A percentile compares a stretch with the other conserved stretches of the same genome.
Conservation (phyloP, 805 yeast species). For the Yarrowia phangngaensis region DNA sequence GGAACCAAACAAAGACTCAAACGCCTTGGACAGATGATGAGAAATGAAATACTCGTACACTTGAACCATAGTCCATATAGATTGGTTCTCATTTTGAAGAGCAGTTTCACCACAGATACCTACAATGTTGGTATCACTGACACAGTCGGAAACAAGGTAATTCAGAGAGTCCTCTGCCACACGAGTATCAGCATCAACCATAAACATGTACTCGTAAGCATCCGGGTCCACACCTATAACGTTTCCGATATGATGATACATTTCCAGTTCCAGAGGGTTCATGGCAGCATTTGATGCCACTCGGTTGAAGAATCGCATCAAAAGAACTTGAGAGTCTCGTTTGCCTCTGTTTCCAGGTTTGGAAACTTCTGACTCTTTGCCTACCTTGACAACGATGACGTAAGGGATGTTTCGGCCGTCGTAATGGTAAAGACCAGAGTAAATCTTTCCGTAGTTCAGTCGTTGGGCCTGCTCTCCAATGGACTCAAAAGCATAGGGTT, state of each 20-base stretch:
- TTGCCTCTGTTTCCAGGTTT: slow-evolving; percentile 62
- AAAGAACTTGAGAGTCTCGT: slow-evolving; percentile 57
- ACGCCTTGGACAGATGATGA: slow-evolving; percentile 62
- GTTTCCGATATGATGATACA: slow-evolving; percentile 53
- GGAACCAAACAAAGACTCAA: slow-evolving; percentile 58
- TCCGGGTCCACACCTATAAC: slow-evolving; percentile 58
- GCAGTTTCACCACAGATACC: slow-evolving; percentile 63
- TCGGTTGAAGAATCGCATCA: slow-evolving; percentile 57
- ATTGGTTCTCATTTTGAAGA: slow-evolving; percentile 49
- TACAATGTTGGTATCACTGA: slow-evolving; percentile 52
- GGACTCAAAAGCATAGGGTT: slow-evolving; percentile 52
- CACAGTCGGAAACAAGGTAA: slow-evolving; percentile 55
- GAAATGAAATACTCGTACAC: slow-evolving; percentile 63
- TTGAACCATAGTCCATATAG: slow-evolving; percentile 58
- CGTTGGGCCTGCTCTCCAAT: slow-evolving; percentile 60
- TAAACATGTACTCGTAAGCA: slow-evolving; percentile 51
- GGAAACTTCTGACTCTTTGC: slow-evolving; percentile 55
- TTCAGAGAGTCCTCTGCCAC: slow-evolving; percentile 52
- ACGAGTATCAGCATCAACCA: slow-evolving; percentile 61
- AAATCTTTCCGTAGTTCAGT: slow-evolving; percentile 60
- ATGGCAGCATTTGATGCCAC: slow-evolving; percentile 58
- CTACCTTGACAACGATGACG: slow-evolving; percentile 55
- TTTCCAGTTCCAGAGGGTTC: slow-evolving; percentile 55
- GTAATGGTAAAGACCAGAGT: slow-evolving; percentile 57
- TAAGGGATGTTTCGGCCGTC: slow-evolving; percentile 55